phyloP scores from a whole-genome alignment of 176 grass and related monocot genomes.

The Chloris gayana region DNA sequence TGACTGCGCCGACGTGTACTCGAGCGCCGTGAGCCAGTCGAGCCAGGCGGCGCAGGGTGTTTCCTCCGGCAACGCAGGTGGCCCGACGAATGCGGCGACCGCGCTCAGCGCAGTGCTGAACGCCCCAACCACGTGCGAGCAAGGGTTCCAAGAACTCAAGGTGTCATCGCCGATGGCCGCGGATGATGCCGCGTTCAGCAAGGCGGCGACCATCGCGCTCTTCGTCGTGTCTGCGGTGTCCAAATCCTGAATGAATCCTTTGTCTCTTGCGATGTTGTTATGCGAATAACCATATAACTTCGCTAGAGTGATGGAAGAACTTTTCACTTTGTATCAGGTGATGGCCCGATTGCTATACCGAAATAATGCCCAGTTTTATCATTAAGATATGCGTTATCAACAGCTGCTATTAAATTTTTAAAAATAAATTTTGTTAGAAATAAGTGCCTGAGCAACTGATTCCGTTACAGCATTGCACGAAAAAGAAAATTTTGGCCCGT shows the following conservation, averaged over 20 bases:
- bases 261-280: neutral
- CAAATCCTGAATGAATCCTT: no score
- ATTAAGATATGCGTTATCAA: neutral
- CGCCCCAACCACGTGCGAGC: slow-evolving; percentile 50
- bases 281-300: neutral
- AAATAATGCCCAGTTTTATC: neutral
- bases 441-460: neutral
- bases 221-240: slow-evolving; percentile 31
- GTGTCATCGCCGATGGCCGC: slow-evolving; percentile 20
- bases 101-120: slow-evolving; percentile 39
- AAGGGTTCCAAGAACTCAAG: slow-evolving; percentile 37
- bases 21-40: slow-evolving; percentile 31
- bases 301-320: neutral
- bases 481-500: neutral
- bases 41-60: slow-evolving; percentile 25
- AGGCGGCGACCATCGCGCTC: slow-evolving; percentile 41
- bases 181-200: slow-evolving; percentile 45
- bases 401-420: no score
- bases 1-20: slow-evolving; percentile 47
- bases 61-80: neutral
- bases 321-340: neutral
- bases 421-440: no score
- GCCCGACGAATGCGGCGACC: slow-evolving; percentile 6
- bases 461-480: neutral
- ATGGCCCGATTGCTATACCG: no score